Conservation (phyloP, 257 asterid genomes). For the Lavandula angustifolia region DNA sequence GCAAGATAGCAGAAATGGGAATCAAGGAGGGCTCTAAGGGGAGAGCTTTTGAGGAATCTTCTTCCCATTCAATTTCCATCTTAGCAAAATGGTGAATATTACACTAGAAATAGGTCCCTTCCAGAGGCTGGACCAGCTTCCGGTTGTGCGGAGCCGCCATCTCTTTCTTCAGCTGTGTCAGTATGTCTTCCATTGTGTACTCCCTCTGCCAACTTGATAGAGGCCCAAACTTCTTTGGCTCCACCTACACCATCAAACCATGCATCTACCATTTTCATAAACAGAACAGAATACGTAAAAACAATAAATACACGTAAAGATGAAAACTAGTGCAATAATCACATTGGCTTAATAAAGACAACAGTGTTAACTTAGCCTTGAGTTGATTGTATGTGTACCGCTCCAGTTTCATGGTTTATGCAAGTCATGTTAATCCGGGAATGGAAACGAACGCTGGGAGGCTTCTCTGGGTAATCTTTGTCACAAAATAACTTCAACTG, state of each 20-base stretch:
- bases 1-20: slow-evolving; percentile 9
- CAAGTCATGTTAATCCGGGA: slow-evolving; percentile 82
- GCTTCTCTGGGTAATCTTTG: slow-evolving; percentile 96
- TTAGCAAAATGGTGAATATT: slow-evolving; percentile 17
- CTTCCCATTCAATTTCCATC: slow-evolving; percentile 32
- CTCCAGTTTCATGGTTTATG: slow-evolving; percentile 79
- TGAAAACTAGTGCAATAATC: not conserved
- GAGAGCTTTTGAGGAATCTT: slow-evolving; percentile 15
- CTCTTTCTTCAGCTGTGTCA: slow-evolving; percentile 44
- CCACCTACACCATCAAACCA: slow-evolving; percentile 56
- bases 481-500: slow-evolving; percentile 88
- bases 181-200: slow-evolving; percentile 52
- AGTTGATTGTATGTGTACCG: slow-evolving; percentile 48
- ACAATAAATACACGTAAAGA: no score
- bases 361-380: slow-evolving; percentile 21
- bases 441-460: slow-evolving; percentile 83
- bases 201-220: slow-evolving; percentile 84
- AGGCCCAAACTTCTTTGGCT: slow-evolving; percentile 64
- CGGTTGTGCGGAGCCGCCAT: slow-evolving; percentile 43
- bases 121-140: slow-evolving; percentile 66
- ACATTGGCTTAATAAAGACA: not conserved
- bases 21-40: no score
- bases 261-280: not conserved
- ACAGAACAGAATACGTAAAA: no score
- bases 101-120: slow-evolving; percentile 78